Base-by-base conservation (phyloP, 805 yeast genomes). In the Myxozyma mucilagina region DNA sequence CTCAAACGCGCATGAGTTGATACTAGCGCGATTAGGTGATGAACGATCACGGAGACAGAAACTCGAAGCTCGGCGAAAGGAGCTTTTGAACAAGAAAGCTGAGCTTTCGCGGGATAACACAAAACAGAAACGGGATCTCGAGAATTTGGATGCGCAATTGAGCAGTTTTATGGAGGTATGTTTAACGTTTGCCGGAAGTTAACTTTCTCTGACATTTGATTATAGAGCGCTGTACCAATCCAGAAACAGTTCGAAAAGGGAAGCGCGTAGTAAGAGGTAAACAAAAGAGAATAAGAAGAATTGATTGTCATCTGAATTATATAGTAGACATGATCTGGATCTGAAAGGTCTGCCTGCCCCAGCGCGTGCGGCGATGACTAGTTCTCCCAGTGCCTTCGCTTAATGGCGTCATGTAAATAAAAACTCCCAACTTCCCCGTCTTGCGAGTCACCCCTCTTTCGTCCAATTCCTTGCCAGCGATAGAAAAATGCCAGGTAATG, bases 221-320 rank as follows among this genome's bases (percentile, higher is more conserved):
- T 32, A 49, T n/a, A 60, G 62, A 61, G 65, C 24, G 65, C 65
- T 11, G 49, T 54, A 4, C 65, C 61, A 31, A 61, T 61, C 32
- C 56, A 61, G 42, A 51, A 20, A n/a, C 59, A 55, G 3, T 43
- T 59, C 24, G 53, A 59, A 29, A 54, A 54, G 41, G 48, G n/a
- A 44, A 10, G 18, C 7, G 29, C 5, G 9, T 41, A 41, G 20
- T n/a, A n/a, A 13, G 5, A 3, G 41, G 3, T 13, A 38, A 13
- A 5, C 3, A 13, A 11, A 13, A n/a, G 41, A 3, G 5, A 38
- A 38, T 5, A n/a, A 5, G 5, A 3, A 13, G n/a, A 13, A n/a
- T 38, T 38, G n/a, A n/a, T n/a, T n/a, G n/a, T n/a, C n/a, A n/a
- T n/a, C n/a, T 24, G 2, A 38, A 11, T 3, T 38, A n/a, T 3